These are phyloP conservation scores for Monosporozyma siamensis DNA, from an alignment of 805 yeast species.

Conservation along the genomic window DNA sequence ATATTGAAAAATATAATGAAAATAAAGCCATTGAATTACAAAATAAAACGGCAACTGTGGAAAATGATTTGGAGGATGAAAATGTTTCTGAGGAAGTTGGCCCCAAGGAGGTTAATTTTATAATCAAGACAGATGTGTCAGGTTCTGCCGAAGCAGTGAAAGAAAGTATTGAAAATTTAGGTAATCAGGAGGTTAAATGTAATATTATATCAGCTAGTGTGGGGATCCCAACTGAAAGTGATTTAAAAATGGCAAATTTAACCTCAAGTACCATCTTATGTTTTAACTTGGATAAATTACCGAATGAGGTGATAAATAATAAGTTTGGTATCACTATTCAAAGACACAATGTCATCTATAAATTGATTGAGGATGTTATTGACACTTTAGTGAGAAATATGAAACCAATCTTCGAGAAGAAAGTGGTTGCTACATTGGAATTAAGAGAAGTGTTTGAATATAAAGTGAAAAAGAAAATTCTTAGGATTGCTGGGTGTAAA, in stretches of 20 bases:
- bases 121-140: constrained; percentile 83
- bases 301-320: constrained; percentile 48
- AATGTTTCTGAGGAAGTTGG: constrained; percentile 26
- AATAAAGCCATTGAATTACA: constrained; percentile 43
- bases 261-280: constrained; percentile 69
- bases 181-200: constrained; percentile 75
- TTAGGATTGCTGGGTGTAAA: constrained; percentile 80
- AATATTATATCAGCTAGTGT: constrained; percentile 66
- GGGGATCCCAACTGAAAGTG: constrained; percentile 64
- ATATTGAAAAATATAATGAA: constrained; percentile 63
- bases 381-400: constrained; percentile 49
- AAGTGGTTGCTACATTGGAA: constrained; percentile 55
- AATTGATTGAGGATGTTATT: constrained; percentile 77
- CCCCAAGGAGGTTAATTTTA: constrained; percentile 41
- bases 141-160: constrained; percentile 92
- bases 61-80: constrained; percentile 40
- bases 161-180: constrained; percentile 73
- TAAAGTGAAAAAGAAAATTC: constrained; percentile 47
- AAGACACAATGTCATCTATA: constrained; percentile 74
- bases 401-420: constrained; percentile 57
- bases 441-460: constrained; percentile 67
- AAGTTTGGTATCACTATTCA: constrained; percentile 52
- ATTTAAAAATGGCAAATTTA: constrained; percentile 55
- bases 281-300: constrained; percentile 57
- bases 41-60: constrained; percentile 33